Percentiles rank a stretch among this genome's conserved stretches.
These are phyloP conservation scores for Lactifluus pinguis DNA, from an alignment of 768 basidiomycete genomes.

Conservation along the genomic window DNA sequence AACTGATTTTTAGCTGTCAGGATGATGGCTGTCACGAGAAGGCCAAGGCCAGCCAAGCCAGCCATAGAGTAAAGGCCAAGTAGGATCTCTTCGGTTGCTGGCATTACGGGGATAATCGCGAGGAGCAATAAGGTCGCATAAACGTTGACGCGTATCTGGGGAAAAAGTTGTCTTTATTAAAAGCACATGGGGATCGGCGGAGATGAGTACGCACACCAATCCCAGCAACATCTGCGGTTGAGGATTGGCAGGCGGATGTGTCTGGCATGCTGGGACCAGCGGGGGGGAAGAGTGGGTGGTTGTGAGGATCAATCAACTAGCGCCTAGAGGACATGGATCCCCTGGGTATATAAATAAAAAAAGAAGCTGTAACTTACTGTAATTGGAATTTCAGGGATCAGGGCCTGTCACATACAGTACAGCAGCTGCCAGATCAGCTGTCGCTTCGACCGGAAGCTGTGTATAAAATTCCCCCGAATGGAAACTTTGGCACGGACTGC, in stretches of 20 bases:
- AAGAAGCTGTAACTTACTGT: too few species aligned
- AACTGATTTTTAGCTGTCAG: background rate
- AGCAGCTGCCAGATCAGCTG: too few species aligned
- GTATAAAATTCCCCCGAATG: too few species aligned
- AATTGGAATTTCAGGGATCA: too few species aligned
- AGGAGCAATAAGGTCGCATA: slow-evolving; percentile 8
- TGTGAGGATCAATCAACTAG: too few species aligned
- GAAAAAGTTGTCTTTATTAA: background rate
- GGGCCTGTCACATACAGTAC: too few species aligned
- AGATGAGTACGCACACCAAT: background rate
- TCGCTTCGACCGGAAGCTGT: slow-evolving; percentile 8
- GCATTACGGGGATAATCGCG: background rate
- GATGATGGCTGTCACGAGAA: slow-evolving; percentile 10
- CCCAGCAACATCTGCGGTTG: slow-evolving; percentile 1
- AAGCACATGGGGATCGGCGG: background rate
- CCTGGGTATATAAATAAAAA: too few species aligned
- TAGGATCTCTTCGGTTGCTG: slow-evolving; percentile 4
- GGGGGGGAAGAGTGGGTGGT: too few species aligned
- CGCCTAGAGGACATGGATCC: too few species aligned
- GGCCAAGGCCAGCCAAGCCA: slow-evolving; percentile 5
- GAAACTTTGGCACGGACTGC: too few species aligned
- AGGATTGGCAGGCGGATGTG: background rate
- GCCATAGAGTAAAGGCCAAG: background rate
- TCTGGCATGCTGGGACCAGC: background rate
- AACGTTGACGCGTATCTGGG: slow-evolving; percentile 14